A percentile compares a stretch with the other conserved stretches of the same genome.
Evolutionary conservation across 2,329 filamentous ascomycete genomes (phyloP).

Genomic region (Cordyceps farinosa): DNA sequence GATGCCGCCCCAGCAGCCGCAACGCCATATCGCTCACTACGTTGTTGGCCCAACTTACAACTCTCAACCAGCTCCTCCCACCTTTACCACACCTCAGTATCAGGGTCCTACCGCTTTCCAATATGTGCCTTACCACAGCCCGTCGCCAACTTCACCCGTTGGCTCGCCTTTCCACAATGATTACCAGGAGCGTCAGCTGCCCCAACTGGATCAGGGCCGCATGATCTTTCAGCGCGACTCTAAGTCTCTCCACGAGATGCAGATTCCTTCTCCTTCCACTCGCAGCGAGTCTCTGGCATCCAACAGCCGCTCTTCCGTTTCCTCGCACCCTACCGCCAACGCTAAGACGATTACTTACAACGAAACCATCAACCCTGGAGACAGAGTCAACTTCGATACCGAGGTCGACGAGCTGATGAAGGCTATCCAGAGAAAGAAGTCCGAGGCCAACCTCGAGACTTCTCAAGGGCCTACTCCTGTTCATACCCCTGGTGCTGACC

Average conservation of each 20-base stretch:
- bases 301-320: conserved; percentile 17
- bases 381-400: conserved; percentile 68
- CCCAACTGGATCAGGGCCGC: conserved; percentile 24
- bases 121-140: conserved; percentile 42
- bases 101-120: conserved; percentile 40
- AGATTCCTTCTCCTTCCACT: conserved; percentile 30
- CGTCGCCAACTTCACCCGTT: conserved; percentile 32
- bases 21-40: conserved; percentile 44
- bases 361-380: conserved; percentile 42
- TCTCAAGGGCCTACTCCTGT: conserved; percentile 17
- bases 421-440: conserved; percentile 69
- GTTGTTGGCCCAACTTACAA: conserved; percentile 43
- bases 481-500: conserved; percentile 7
- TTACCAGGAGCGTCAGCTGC: conserved; percentile 30
- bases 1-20: conserved; percentile 33
- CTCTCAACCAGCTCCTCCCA: conserved; percentile 36
- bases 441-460: conserved; percentile 30
- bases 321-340: conserved; percentile 29
- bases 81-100: conserved; percentile 42
- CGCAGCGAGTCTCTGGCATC: conserved; percentile 33
- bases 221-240: conserved; percentile 27
- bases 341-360: conserved; percentile 44
- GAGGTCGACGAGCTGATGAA: conserved; percentile 87
- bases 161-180: conserved; percentile 34
- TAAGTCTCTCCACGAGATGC: conserved; percentile 30